Evolutionary conservation across 163 green algal genomes (phyloP).

Genomic region (Volvox carteri): DNA sequence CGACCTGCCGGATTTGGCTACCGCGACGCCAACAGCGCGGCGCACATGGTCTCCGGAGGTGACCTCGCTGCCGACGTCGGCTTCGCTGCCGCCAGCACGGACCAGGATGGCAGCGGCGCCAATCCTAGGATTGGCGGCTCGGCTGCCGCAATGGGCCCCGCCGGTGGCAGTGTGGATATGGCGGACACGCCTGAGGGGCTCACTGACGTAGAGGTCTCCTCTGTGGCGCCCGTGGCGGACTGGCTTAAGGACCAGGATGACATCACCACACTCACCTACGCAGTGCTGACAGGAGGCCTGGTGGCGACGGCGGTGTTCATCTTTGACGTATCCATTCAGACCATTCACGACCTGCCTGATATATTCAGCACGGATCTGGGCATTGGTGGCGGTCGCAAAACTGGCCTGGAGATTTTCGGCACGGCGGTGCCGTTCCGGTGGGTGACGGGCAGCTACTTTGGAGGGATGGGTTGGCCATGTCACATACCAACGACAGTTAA

Average conservation of each 20-base stretch:
- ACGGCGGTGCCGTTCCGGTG: slow-evolving; percentile 69
- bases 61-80: slow-evolving; percentile 31
- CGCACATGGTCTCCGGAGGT: neutral
- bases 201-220: slow-evolving; percentile 53
- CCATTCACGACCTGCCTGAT: slow-evolving; percentile 78
- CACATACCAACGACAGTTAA: too few relatives aligned
- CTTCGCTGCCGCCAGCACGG: neutral
- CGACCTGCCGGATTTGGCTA: slow-evolving; percentile 31
- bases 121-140: neutral
- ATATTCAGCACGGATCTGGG: slow-evolving; percentile 63
- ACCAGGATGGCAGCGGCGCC: neutral
- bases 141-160: neutral
- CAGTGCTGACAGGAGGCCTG: slow-evolving; percentile 63
- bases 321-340: slow-evolving; percentile 78
- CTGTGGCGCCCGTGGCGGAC: slow-evolving; percentile 51
- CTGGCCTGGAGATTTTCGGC: slow-evolving; percentile 64
- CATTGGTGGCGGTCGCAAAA: slow-evolving; percentile 68
- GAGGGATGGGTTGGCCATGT: too few relatives aligned
- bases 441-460: neutral
- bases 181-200: slow-evolving; percentile 59
- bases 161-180: slow-evolving; percentile 29
- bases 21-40: neutral
- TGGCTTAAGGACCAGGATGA: slow-evolving; percentile 60
- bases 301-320: slow-evolving; percentile 72
- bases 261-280: slow-evolving; percentile 57